phyloP scores from a whole-genome alignment of 2,329 filamentous ascomycete species.

The Ploettnerulaceae sp. region DNA sequence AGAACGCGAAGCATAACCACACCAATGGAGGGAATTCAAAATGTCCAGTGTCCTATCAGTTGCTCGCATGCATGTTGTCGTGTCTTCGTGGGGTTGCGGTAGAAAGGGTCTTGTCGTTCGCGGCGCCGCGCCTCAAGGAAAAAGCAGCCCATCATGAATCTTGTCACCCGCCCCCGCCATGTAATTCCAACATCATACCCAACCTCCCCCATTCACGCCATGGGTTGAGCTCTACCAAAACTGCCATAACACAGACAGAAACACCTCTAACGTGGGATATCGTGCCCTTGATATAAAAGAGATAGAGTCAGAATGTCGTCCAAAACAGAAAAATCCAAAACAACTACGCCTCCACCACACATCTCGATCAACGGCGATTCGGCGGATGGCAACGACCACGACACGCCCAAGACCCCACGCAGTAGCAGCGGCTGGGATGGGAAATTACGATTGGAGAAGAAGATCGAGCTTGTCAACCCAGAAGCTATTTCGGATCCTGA shows the following conservation, averaged over 20 bases:
- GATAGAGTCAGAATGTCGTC: slow-evolving; percentile 18
- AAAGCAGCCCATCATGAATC: not conserved
- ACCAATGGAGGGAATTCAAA: not conserved
- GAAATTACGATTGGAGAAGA: slow-evolving; percentile 70
- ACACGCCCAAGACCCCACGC: slow-evolving; percentile 28
- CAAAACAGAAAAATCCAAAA: slow-evolving; percentile 15
- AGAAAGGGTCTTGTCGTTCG: not conserved
- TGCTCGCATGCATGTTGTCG: slow-evolving; percentile 8
- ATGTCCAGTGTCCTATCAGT: not conserved
- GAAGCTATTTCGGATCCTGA: slow-evolving; percentile 81
- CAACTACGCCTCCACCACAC: slow-evolving; percentile 19
- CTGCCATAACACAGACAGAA: not conserved
- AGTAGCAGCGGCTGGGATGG: slow-evolving; percentile 77
- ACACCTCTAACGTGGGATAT: not conserved
- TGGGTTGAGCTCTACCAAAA: slow-evolving; percentile 2
- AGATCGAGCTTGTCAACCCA: slow-evolving; percentile 66
- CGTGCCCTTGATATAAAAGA: not conserved
- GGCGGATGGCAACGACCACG: slow-evolving; percentile 26
- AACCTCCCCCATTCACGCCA: not conserved
- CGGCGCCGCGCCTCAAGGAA: not conserved
- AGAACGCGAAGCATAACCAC: slow-evolving; percentile 17
- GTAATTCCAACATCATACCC: not conserved
- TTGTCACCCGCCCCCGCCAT: slow-evolving; percentile 1
- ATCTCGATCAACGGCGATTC: slow-evolving; percentile 26
- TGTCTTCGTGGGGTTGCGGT: slow-evolving; percentile 5